Conservation (phyloP, 805 yeast species). For the Ogataea methylovora region DNA sequence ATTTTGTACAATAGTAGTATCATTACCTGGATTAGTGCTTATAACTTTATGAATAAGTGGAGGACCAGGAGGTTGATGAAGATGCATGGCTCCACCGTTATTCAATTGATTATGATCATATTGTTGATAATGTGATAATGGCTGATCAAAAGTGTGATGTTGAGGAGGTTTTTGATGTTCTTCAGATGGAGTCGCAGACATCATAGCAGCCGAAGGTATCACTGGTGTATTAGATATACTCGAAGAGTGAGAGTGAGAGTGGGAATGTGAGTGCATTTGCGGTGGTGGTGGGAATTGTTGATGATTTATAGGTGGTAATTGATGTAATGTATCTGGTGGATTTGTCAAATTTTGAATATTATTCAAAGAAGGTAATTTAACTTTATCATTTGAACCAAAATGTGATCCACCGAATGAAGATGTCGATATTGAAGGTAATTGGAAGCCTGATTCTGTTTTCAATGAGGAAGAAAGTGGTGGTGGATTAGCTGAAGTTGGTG, state of each 20-base stretch:
- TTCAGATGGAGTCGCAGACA: too few species aligned
- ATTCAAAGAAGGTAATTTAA: not conserved
- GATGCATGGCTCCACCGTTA: too few species aligned
- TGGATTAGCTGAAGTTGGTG: constrained; percentile 2
- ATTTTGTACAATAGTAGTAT: constrained; percentile 18
- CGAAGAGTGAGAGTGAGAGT: not conserved
- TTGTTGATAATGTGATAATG: too few species aligned
- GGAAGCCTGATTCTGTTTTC: not conserved
- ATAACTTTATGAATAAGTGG: constrained; percentile 21
- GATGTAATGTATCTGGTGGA: too few species aligned
- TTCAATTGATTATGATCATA: too few species aligned
- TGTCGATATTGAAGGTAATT: not conserved
- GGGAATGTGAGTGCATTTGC: not conserved
- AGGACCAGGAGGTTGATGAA: constrained; percentile 22
- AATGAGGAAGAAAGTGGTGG: constrained; percentile 1
- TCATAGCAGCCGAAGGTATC: too few species aligned
- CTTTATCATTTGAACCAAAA: not conserved
- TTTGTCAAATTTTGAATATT: not conserved
- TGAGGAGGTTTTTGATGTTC: too few species aligned
- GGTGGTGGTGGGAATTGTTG: not conserved
- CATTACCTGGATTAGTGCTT: constrained; percentile 9
- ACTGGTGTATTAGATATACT: too few species aligned
- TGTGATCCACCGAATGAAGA: not conserved
- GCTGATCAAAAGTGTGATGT: too few species aligned
- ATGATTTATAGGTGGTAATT: too few species aligned